A percentile compares a stretch with the other conserved stretches of the same genome.
These are phyloP conservation scores for Acmispon strigosus DNA, from an alignment of 306 rosid species.

Conservation along the genomic window DNA sequence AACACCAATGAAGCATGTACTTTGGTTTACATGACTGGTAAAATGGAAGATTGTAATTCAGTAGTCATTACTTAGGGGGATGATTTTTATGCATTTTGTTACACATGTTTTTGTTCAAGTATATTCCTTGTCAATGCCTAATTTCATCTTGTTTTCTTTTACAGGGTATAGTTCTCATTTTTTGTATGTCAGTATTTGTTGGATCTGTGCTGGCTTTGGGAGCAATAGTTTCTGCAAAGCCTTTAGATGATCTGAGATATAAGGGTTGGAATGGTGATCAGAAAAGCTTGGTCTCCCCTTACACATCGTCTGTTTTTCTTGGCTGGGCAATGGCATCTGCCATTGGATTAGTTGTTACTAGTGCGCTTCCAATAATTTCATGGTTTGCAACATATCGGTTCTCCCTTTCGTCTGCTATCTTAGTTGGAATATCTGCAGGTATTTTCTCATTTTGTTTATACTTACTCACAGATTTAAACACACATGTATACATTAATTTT, in stretches of 20 bases:
- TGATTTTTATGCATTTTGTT: background rate
- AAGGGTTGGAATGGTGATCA: conserved; percentile 80
- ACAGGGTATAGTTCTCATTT: conserved; percentile 78
- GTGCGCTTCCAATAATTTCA: conserved; percentile 86
- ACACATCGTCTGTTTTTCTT: conserved; percentile 76
- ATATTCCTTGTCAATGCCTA: conserved; percentile 15
- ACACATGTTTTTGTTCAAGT: background rate
- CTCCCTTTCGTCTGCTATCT: conserved; percentile 80
- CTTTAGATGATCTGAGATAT: conserved; percentile 82
- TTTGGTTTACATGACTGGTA: background rate
- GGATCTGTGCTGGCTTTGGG: conserved; percentile 91
- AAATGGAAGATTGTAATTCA: conserved; percentile 4
- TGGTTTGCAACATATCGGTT: conserved; percentile 97
- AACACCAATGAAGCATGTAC: background rate
- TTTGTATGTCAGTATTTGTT: conserved; percentile 56
- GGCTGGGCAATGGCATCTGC: conserved; percentile 99
- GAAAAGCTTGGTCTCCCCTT: conserved; percentile 69
- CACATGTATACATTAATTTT: background rate
- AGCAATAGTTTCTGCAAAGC: conserved; percentile 82
- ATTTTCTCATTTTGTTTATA: conserved; percentile 7
- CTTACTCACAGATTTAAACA: background rate
- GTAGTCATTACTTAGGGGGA: background rate
- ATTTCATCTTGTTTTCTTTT: conserved; percentile 17
- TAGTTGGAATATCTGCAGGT: conserved; percentile 86
- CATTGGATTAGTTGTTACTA: conserved; percentile 75